Evolutionary conservation across 139 green algal genomes (phyloP), one percentile per base, ranked within the genome.

Genomic region (Tetraselmis striata): DNA sequence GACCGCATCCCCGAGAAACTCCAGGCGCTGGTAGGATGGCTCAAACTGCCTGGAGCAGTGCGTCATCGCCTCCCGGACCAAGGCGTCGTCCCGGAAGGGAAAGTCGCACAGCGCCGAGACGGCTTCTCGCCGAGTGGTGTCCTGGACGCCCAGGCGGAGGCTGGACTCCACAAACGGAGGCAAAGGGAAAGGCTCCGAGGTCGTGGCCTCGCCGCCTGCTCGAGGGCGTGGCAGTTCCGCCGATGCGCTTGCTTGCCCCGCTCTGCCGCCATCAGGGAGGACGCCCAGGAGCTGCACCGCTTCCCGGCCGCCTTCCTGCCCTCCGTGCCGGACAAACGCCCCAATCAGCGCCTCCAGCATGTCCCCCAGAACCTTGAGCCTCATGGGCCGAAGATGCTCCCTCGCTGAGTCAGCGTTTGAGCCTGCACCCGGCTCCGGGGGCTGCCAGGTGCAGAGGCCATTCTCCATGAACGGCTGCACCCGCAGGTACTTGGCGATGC

Each of bases 1-100:
- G 58, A 86, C 82, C 0, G 86, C 86, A 5, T 91, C 88, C 0
- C 88, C 88, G 75, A 91, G 79, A 25, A 91, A 91, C 86, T 91
- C 88, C 78, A 91, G 83, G 29, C 88, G 87, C 83, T 91, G 84
- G 78, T 87, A 87, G 25, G 76, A 81, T n/a, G 76, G 79, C 75
- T 78, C 0, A 59, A 29, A 18, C 2, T 84, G 86, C 86, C 84
- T 88, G 86, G 76, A 84, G 81, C 84, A 87, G 77, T 91, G 88
- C 1, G 88, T 91, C 0, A 88, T 81, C 77, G 88, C 88, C 78
- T 91, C 88, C 1, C 79, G 32, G 59, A 86, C 76, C 83, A 91
- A 80, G 24, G 45, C 67, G 23, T 27, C 28, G 32, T 81, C 28
- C 28, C 28, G 25, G 30, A 91, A 90, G 27, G 29, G 80, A 78